Evolutionary conservation across 345 rosid species (phyloP), one percentile per base, ranked within the genome.

Genomic region (Euphorbia tirucalli): DNA sequence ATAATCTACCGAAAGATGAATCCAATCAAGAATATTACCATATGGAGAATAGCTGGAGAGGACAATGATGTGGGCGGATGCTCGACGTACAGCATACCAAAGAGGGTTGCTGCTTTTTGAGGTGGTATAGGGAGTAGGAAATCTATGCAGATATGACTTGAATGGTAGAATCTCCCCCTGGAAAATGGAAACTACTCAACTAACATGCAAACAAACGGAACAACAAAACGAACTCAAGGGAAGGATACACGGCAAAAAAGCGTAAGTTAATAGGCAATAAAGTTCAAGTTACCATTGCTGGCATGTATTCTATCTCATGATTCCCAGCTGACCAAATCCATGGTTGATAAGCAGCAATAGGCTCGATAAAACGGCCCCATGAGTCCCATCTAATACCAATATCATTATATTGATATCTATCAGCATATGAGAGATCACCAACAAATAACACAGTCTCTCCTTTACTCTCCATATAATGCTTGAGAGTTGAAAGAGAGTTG

Each of bases 401-500:
- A 61, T 85, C 64, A 44, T 79, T 75, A 25, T 73, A 67, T 31
- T 73, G 78, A 58, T 85, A 82, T 61, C 78, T 78, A 75, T 85
- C 86, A 0, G 86, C 86, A 66, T 79, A 85, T n/a, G 88, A 85
- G 11, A 85, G 81, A 74, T 83, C 88, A 14, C 88, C 88, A 43
- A 79, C 72, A 67, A 82, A 82, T 65, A 85, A 65, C 28, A 83
- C 71, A 0, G 78, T 61, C 66, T 85, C 66, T 25, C 71, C 83
- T 22, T 80, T 77, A 54, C 81, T 85, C 63, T 68, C 57, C 75
- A 71, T 73, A 66, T 81, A 85, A 66, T 85, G 86, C 76, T 78
- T 44, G 1, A 83, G 80, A 5, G 88, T 83, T 48, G 67, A 64
- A 52, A 83, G 83, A 32, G 88, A 83, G 60, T 85, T 82, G 35